Percentiles rank a stretch among this genome's conserved stretches.
Evolutionary conservation across 2,329 filamentous ascomycete genomes (phyloP).

Genomic region (Hypoxylon sp.): DNA sequence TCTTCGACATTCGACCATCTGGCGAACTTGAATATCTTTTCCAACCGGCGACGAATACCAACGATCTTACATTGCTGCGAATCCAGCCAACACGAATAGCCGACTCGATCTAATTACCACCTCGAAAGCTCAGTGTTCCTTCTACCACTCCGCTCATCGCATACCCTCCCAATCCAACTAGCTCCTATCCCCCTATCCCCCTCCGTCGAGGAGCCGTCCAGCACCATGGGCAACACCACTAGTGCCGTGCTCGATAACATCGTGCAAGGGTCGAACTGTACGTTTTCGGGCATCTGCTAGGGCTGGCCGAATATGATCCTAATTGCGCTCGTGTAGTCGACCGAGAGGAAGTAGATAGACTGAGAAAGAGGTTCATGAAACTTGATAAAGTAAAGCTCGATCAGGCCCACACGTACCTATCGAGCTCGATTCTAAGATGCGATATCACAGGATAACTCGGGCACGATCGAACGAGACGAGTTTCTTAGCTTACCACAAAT

Average conservation of each 20-base stretch:
- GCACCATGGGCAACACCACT: slow-evolving; percentile 74
- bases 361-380: slow-evolving; percentile 99
- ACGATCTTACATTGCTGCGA: slow-evolving; percentile 7
- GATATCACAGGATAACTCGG: slow-evolving; percentile 83
- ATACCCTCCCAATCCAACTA: not conserved
- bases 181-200: slow-evolving; percentile 25
- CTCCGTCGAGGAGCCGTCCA: slow-evolving; percentile 39
- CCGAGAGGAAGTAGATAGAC: slow-evolving; percentile 93
- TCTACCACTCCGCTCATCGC: not conserved
- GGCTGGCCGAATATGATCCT: slow-evolving; percentile 25
- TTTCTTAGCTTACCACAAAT: slow-evolving; percentile 98
- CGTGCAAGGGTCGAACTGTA: slow-evolving; percentile 96
- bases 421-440: slow-evolving; percentile 26
- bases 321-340: slow-evolving; percentile 73
- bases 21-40: slow-evolving; percentile 14
- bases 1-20: not conserved
- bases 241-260: slow-evolving; percentile 91
- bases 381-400: slow-evolving; percentile 82
- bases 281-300: slow-evolving; percentile 49
- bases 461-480: slow-evolving; percentile 98
- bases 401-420: not conserved
- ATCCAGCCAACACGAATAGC: not conserved
- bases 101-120: not conserved
- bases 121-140: not conserved
- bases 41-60: slow-evolving; percentile 13